These are phyloP conservation scores for Sistotremastrum niveocremeum DNA, from an alignment of 768 basidiomycete genomes.

Conservation along the genomic window DNA sequence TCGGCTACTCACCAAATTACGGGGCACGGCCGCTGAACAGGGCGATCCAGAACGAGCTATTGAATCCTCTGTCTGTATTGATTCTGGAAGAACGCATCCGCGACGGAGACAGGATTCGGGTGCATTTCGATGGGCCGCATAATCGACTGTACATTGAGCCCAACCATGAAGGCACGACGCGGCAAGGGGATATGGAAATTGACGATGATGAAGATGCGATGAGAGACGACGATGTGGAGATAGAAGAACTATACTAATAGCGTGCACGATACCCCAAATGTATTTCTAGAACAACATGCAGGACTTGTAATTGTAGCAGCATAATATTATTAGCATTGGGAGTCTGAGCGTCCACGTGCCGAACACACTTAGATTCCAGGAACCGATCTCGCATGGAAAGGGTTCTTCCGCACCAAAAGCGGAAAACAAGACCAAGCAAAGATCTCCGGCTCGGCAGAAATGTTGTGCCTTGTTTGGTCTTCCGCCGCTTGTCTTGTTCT, in stretches of 20 bases:
- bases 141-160: slow-evolving; percentile 70
- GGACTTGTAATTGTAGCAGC: no score
- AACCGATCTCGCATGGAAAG: no score
- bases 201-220: slow-evolving; percentile 35
- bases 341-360: no score
- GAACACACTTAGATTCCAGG: no score
- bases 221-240: slow-evolving; percentile 33
- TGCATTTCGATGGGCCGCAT: slow-evolving; percentile 69
- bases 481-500: no score
- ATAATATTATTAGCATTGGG: no score
- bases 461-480: no score
- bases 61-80: slow-evolving; percentile 81
- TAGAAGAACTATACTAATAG: slow-evolving; percentile 54
- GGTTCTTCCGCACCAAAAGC: no score
- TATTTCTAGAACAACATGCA: no score
- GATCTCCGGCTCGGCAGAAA: no score
- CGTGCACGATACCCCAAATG: no score
- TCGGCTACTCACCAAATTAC: slow-evolving; percentile 71
- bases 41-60: slow-evolving; percentile 80
- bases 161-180: slow-evolving; percentile 55
- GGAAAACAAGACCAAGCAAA: no score
- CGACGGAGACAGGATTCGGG: slow-evolving; percentile 64
- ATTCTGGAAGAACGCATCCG: slow-evolving; percentile 71
- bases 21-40: slow-evolving; percentile 90
- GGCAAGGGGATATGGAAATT: slow-evolving; percentile 38